A percentile compares a stretch with the other conserved stretches of the same genome.
phyloP scores from a whole-genome alignment of 768 basidiomycete genomes.

The Sutorius australiensis region DNA sequence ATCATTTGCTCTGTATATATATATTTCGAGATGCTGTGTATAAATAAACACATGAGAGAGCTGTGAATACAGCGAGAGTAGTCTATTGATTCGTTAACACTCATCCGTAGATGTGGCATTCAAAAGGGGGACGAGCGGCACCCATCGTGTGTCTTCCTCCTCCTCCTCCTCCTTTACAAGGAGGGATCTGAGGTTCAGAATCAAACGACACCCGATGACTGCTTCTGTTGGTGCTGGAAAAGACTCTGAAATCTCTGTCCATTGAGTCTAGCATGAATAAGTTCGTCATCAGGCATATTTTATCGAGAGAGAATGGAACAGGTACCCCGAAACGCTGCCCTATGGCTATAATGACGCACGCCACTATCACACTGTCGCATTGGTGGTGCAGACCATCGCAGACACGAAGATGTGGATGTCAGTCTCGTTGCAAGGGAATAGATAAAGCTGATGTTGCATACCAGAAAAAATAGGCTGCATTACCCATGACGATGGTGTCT shows the following conservation, averaged over 20 bases:
- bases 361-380: not conserved
- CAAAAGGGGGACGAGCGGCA: not conserved
- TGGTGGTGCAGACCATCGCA: not conserved
- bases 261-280: no score
- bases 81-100: not conserved
- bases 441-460: not conserved
- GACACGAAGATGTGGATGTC: not conserved
- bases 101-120: not conserved
- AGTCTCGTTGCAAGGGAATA: not conserved
- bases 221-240: not conserved
- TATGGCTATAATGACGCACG: not conserved
- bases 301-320: not conserved
- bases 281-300: no score
- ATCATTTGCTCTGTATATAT: no score
- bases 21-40: no score
- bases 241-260: not conserved
- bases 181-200: not conserved
- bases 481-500: not conserved
- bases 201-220: not conserved
- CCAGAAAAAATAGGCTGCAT: not conserved
- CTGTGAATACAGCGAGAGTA: no score
- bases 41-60: not conserved
- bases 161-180: not conserved
- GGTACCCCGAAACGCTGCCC: not conserved
- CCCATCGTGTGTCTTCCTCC: not conserved